These are phyloP conservation scores for Exophiala sp. DNA, from an alignment of 2,329 filamentous ascomycete species.

Conservation along the genomic window DNA sequence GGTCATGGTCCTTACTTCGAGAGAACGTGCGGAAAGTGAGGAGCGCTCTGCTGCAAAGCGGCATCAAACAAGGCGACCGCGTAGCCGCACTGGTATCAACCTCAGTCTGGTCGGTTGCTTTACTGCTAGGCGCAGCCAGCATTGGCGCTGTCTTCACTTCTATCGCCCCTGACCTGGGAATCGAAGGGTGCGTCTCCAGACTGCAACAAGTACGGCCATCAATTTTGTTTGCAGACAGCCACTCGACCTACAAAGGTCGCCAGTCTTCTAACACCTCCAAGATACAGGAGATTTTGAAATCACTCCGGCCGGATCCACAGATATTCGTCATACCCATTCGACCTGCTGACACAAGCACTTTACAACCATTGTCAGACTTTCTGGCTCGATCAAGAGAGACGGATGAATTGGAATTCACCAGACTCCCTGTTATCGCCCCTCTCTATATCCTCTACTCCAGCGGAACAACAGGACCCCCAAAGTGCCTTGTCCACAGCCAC, in stretches of 20 bases:
- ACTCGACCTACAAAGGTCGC: constrained; percentile 25
- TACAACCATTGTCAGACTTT: constrained; percentile 24
- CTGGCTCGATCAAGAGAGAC: constrained; percentile 29
- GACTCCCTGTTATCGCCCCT: constrained; percentile 40
- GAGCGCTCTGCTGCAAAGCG: constrained; percentile 37
- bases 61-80: constrained; percentile 38
- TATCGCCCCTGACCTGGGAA: constrained; percentile 42
- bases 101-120: constrained; percentile 39
- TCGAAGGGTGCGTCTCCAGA: constrained; percentile 33
- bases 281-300: constrained; percentile 5
- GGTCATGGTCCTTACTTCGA: constrained; percentile 38
- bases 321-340: constrained; percentile 8
- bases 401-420: constrained; percentile 36
- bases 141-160: constrained; percentile 45
- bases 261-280: constrained; percentile 4
- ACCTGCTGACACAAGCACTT: neutral
- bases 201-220: constrained; percentile 40
- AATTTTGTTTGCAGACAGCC: constrained; percentile 41
- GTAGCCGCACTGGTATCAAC: constrained; percentile 42
- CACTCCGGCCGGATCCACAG: neutral
- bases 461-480: constrained; percentile 43
- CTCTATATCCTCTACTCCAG: constrained; percentile 43
- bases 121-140: constrained; percentile 40
- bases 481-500: constrained; percentile 45
- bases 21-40: constrained; percentile 38